These are phyloP conservation scores for Flaveria brownii DNA, from an alignment of 129 eudicot species.

Conservation along the genomic window DNA sequence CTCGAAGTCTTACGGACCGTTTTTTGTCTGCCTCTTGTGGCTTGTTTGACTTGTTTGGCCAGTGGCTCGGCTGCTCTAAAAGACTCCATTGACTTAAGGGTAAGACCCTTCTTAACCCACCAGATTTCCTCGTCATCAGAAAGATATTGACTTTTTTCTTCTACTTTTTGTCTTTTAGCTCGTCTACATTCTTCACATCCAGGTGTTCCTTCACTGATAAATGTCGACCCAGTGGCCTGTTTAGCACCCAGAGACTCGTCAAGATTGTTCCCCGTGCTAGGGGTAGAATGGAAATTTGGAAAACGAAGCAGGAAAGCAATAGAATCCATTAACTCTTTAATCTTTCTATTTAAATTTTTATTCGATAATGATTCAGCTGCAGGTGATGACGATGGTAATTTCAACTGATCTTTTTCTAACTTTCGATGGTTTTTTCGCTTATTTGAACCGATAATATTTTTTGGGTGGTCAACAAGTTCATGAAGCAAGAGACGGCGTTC, in stretches of 20 bases:
- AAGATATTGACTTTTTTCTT: constrained; percentile 55
- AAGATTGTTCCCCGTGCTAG: constrained; percentile 35
- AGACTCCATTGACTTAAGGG: constrained; percentile 34
- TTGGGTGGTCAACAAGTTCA: constrained; percentile 40
- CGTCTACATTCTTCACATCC: constrained; percentile 96
- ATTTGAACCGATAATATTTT: background rate
- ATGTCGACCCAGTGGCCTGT: constrained; percentile 41
- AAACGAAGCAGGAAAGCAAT: constrained; percentile 61
- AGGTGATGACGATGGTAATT: constrained; percentile 30
- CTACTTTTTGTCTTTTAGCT: constrained; percentile 74
- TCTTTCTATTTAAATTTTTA: constrained; percentile 34
- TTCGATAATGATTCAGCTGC: constrained; percentile 29
- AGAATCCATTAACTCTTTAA: constrained; percentile 65
- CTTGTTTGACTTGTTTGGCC: constrained; percentile 70
- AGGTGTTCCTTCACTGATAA: constrained; percentile 66
- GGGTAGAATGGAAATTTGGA: constrained; percentile 43
- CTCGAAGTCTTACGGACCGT: constrained; percentile 84
- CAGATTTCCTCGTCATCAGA: constrained; percentile 80
- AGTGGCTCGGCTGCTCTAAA: constrained; percentile 46
- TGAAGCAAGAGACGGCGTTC: constrained; percentile 76
- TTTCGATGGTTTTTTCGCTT: constrained; percentile 34
- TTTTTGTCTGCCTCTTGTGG: constrained; percentile 85
- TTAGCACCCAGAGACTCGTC: constrained; percentile 59
- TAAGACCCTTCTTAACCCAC: constrained; percentile 78
- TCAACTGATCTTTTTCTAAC: constrained; percentile 43